Percentiles rank a stretch among this genome's conserved stretches.
phyloP scores from a whole-genome alignment of 495 filamentous ascomycete species.

The Staphylotrichum tortipilum region DNA sequence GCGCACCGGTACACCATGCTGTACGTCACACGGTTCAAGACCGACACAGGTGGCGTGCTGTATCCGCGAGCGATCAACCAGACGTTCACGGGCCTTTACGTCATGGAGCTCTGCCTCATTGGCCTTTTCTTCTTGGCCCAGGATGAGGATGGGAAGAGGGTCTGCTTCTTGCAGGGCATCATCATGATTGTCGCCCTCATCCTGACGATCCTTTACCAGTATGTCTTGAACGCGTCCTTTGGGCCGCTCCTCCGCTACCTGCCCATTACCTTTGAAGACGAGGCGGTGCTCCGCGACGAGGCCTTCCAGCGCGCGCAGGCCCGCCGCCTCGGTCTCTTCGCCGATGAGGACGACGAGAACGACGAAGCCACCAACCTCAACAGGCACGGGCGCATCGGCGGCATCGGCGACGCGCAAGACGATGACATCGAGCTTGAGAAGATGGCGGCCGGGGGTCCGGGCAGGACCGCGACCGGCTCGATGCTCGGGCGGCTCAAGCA shows the following conservation, averaged over 20 bases:
- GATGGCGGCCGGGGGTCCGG: constrained; percentile 4
- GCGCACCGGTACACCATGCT: constrained; percentile 95
- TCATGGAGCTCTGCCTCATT: constrained; percentile 86
- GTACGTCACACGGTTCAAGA: constrained; percentile 84
- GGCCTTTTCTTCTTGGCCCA: constrained; percentile 84
- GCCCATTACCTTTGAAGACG: constrained; percentile 92
- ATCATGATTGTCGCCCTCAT: constrained; percentile 73
- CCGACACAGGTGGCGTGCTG: constrained; percentile 87
- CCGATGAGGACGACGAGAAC: constrained; percentile 42
- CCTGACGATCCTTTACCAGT: constrained; percentile 72
- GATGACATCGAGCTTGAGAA: constrained; percentile 55
- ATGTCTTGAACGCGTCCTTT: constrained; percentile 76
- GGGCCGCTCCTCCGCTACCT: constrained; percentile 79
- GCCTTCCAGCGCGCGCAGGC: constrained; percentile 75
- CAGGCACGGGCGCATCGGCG: background rate
- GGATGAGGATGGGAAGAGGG: constrained; percentile 47
- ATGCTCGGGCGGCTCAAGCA: constrained; percentile 23
- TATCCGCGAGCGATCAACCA: constrained; percentile 95
- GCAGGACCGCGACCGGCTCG: constrained; percentile 14
- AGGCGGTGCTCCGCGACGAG: constrained; percentile 79
- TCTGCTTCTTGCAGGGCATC: constrained; percentile 75
- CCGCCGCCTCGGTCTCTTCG: constrained; percentile 44
- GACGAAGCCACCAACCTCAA: constrained; percentile 24
- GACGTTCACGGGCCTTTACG: constrained; percentile 86
- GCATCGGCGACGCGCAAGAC: background rate